Percentiles rank a stretch among this genome's conserved stretches.
Evolutionary conservation across 2,329 filamentous ascomycete genomes (phyloP).

Genomic region (Sordariomycetes sp.): DNA sequence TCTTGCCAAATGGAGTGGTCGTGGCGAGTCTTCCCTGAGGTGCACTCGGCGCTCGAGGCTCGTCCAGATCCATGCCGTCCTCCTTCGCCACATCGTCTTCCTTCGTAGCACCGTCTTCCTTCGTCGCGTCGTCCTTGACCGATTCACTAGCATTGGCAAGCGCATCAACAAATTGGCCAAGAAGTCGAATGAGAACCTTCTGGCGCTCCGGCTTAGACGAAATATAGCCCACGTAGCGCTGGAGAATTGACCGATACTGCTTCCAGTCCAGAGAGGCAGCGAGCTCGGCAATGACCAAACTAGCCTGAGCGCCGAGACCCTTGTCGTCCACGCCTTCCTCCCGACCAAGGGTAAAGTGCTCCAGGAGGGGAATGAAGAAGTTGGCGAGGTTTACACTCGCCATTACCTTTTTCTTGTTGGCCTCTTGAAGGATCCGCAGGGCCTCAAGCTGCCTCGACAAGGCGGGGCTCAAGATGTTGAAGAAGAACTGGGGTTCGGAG

Average conservation of each 20-base stretch:
- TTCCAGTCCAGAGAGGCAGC: constrained; percentile 75
- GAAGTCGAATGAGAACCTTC: constrained; percentile 72
- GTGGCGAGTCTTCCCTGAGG: constrained; percentile 33
- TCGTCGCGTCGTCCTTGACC: background rate
- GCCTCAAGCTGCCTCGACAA: constrained; percentile 76
- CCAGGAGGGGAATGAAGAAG: constrained; percentile 80
- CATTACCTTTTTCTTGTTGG: constrained; percentile 51
- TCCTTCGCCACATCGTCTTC: constrained; percentile 13
- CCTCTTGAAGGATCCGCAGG: constrained; percentile 59
- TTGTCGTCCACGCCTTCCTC: constrained; percentile 64
- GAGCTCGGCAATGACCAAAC: constrained; percentile 64
- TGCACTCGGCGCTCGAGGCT: constrained; percentile 21
- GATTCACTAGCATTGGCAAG: constrained; percentile 37
- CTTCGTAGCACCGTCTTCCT: background rate
- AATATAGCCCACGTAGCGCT: constrained; percentile 73
- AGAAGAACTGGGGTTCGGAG: constrained; percentile 65
- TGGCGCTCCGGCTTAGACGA: constrained; percentile 68
- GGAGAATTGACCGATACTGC: constrained; percentile 75
- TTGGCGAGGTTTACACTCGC: constrained; percentile 68
- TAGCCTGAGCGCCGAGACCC: constrained; percentile 74
- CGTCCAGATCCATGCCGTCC: constrained; percentile 24
- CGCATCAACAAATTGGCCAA: constrained; percentile 71
- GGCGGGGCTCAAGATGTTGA: constrained; percentile 82
- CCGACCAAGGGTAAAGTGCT: constrained; percentile 85
- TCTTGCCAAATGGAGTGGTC: constrained; percentile 53